phyloP scores from a whole-genome alignment of 1,139 yeast species.

The Waltiozyma sp. region DNA sequence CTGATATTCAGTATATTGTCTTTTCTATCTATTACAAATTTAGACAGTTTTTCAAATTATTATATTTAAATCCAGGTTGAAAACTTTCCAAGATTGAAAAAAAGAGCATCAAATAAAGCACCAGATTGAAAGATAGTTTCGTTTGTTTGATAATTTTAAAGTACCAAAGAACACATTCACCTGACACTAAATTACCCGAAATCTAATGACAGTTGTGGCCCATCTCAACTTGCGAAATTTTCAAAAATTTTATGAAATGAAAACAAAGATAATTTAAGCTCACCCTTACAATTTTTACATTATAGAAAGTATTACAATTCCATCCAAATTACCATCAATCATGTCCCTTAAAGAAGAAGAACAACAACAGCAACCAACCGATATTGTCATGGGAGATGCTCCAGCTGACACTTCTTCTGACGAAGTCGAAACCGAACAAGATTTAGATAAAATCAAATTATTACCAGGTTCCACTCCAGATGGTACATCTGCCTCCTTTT shows the following conservation, averaged over 20 bases:
- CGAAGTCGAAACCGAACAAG: conserved; percentile 25
- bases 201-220: conserved; percentile 3
- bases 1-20: too few relatives aligned
- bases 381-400: background rate
- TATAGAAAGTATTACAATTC: background rate
- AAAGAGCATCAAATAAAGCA: too few relatives aligned
- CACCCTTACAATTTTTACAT: too few relatives aligned
- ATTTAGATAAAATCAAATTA: conserved; percentile 28
- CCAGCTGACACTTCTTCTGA: conserved; percentile 14
- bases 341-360: background rate
- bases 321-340: background rate
- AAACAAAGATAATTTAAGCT: background rate
- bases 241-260: background rate
- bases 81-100: too few relatives aligned
- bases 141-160: too few relatives aligned
- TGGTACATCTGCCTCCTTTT: conserved; percentile 92
- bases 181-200: background rate
- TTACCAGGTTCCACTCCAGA: conserved; percentile 92
- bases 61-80: too few relatives aligned
- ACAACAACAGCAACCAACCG: background rate
- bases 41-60: too few relatives aligned
- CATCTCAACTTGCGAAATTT: background rate
- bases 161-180: too few relatives aligned
- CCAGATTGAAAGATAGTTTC: too few relatives aligned
- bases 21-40: too few relatives aligned